Conservation (phyloP, 306 rosid genomes). For the Sechiopsis laciniata region DNA sequence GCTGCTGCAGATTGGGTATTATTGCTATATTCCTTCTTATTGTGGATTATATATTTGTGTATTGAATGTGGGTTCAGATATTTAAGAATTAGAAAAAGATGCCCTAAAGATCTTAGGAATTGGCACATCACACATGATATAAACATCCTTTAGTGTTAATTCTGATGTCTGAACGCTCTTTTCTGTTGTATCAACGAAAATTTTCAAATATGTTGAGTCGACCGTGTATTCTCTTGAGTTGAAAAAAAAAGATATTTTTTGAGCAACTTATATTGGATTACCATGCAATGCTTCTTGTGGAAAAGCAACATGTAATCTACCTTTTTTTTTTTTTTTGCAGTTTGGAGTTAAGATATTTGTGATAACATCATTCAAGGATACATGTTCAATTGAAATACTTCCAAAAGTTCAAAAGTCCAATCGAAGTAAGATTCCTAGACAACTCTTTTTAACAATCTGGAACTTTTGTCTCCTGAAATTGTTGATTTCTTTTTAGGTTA, state of each 20-base stretch:
- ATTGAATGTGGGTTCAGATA: background rate
- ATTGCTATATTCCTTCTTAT: conserved; percentile 17
- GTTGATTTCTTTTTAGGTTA: background rate
- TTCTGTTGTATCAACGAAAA: too few relatives aligned
- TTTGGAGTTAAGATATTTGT: conserved; percentile 90
- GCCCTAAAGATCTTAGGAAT: background rate
- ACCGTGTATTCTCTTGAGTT: background rate
- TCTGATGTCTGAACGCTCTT: background rate
- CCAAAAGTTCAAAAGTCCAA: conserved; percentile 65
- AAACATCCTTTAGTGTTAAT: background rate
- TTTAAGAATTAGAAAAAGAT: background rate
- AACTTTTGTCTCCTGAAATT: background rate
- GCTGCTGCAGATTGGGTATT: conserved; percentile 98
- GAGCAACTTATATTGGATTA: background rate
- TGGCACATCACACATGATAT: background rate
- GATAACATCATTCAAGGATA: conserved; percentile 82
- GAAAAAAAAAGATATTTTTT: background rate
- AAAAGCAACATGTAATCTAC: background rate
- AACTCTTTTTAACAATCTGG: background rate
- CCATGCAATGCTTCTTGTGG: background rate
- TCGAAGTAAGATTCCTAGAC: conserved; percentile 50
- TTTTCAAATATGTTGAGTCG: too few relatives aligned
- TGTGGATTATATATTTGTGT: background rate
- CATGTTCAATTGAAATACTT: conserved; percentile 88
- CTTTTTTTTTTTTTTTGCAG: conserved; percentile 42